Evolutionary conservation across 1,284 basidiomycete species (phyloP), one percentile per base, ranked within the genome.

Genomic region (Puccinia novopanici): DNA sequence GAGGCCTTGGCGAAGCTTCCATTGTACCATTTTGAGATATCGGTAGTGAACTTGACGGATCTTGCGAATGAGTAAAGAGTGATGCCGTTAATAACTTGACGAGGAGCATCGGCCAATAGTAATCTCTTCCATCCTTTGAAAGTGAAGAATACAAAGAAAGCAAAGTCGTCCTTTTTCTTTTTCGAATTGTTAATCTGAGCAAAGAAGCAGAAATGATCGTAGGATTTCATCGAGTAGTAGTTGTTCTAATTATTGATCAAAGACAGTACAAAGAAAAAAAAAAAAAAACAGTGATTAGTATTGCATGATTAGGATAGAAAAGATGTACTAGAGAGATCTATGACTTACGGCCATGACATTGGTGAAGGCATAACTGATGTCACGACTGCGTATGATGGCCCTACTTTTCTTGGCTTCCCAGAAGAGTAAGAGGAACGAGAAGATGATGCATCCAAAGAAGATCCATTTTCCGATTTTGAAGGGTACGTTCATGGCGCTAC

Each of bases 81-180:
- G 83, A 98, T 88, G 24, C 90, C 95, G 85, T 99, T 98, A 89
- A 99, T 98, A 17, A 92, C 91, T 87, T 99, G 96, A 86, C 96
- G 93, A 75, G 96, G 97, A n/a, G 93, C 94, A 86, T 99, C 96
- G 78, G 96, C 94, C 81, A 98, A 88, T 22, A 98, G 87, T 9
- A 98, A 87, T 24, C 94, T 92, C 87, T 98, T 99, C 96, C 96
- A 99, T 93, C 94, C 94, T 88, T 99, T 99, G 90, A 99, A 99
- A 0, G 93, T 93, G 88, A 99, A 99, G 90, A 98, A 99, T 86
- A 98, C 91, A 87, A 98, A 99, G 89, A 99, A 98, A 70, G 95
- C 94, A 86, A 98, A 94, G 85, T 97, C 94, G 86, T 99, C 96
- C 86, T 92, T 95, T 84, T 91, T 91, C 89, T 97, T 98, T 45